phyloP scores from a whole-genome alignment of 2,329 filamentous ascomycete genomes.

The Trichoderma asperellum region DNA sequence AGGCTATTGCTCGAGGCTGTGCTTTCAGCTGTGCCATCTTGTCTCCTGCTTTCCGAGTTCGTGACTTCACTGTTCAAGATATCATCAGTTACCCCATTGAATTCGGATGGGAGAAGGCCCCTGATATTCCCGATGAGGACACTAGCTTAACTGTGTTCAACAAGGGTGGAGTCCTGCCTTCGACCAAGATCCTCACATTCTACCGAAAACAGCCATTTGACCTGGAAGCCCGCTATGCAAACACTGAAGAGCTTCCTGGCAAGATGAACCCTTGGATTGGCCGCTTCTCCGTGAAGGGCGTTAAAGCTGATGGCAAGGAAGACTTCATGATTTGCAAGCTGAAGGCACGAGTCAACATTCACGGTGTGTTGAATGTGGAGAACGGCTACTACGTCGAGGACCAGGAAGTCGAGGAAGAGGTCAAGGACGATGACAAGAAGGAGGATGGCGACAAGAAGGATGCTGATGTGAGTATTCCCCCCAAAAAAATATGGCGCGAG shows the following conservation, averaged over 20 bases:
- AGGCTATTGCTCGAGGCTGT: slow-evolving; percentile 92
- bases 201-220: slow-evolving; percentile 98
- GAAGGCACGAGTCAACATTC: slow-evolving; percentile 94
- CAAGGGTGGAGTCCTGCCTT: slow-evolving; percentile 94
- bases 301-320: slow-evolving; percentile 89
- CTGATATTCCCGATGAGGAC: slow-evolving; percentile 97
- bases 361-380: slow-evolving; percentile 95
- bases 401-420: slow-evolving; percentile 91
- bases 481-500: too few species aligned
- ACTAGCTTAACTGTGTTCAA: slow-evolving; percentile 97
- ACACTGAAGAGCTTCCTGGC: slow-evolving; percentile 83
- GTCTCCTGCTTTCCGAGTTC: slow-evolving; percentile 96
- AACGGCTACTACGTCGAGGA: slow-evolving; percentile 98
- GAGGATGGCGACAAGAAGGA: slow-evolving; percentile 69
- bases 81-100: slow-evolving; percentile 98
- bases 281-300: slow-evolving; percentile 95
- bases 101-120: slow-evolving; percentile 98
- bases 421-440: slow-evolving; percentile 76
- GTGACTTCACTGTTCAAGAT: slow-evolving; percentile 96
- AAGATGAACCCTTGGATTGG: slow-evolving; percentile 95
- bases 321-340: slow-evolving; percentile 99
- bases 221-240: slow-evolving; percentile 90
- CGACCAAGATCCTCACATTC: slow-evolving; percentile 98
- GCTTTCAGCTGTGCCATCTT: slow-evolving; percentile 98
- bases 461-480: slow-evolving; percentile 71